Percentiles rank a stretch among this genome's conserved stretches.
phyloP scores from a whole-genome alignment of 2,329 filamentous ascomycete species.

The Trichoderma pleuroti region DNA sequence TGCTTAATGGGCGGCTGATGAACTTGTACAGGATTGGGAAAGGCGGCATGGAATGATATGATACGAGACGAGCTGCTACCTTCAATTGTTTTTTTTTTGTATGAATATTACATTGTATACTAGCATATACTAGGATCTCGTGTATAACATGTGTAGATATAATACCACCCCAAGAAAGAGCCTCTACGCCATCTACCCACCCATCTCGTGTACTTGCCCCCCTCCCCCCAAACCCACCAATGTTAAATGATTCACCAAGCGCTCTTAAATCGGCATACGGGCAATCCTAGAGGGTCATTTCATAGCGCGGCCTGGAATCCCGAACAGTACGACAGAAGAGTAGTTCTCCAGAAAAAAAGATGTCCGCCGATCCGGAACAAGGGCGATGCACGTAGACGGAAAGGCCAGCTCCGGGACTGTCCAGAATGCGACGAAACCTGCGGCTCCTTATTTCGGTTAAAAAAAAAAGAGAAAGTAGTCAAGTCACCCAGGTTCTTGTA shows the following conservation, averaged over 20 bases:
- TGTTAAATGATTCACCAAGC: neutral
- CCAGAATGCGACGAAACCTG: neutral
- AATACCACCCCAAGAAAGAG: neutral
- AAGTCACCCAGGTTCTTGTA: neutral
- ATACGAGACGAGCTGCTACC: neutral
- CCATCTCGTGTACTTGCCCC: neutral
- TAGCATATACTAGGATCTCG: neutral
- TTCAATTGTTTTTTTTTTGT: neutral
- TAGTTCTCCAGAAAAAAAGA: neutral
- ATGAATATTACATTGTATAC: slow-evolving; percentile 3
- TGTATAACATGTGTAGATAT: neutral
- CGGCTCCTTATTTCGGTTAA: neutral
- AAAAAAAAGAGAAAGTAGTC: neutral
- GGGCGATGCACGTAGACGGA: neutral
- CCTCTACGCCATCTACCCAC: neutral
- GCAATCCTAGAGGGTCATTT: neutral
- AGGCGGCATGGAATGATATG: neutral
- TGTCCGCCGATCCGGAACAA: neutral
- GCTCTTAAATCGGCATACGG: neutral
- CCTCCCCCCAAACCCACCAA: neutral
- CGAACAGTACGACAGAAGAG: neutral
- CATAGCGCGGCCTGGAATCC: neutral
- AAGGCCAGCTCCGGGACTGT: neutral
- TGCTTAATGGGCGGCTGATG: neutral
- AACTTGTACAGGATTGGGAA: neutral